These are phyloP conservation scores for Fusarium sp. DNA, from an alignment of 2,329 filamentous ascomycete genomes.

Conservation along the genomic window DNA sequence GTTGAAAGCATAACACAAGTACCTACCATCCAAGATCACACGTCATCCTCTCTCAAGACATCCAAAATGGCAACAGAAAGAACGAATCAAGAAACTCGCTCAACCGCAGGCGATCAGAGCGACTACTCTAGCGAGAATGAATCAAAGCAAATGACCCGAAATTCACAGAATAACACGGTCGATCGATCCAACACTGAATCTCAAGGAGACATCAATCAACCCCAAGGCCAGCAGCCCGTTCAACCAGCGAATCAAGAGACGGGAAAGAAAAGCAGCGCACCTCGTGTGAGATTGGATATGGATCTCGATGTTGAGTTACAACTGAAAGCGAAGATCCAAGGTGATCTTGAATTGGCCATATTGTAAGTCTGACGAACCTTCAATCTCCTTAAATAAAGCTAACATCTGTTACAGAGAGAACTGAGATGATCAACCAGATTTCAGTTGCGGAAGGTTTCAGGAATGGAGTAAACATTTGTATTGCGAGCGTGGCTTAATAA, in stretches of 20 bases:
- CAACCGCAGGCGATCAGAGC: background rate
- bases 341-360: conserved; percentile 13
- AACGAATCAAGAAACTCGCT: background rate
- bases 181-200: background rate
- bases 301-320: conserved; percentile 21
- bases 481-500: accelerated
- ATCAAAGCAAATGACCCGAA: background rate
- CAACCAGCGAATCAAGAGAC: background rate
- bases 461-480: background rate
- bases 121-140: background rate
- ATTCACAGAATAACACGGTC: background rate
- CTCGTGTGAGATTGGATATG: conserved; percentile 21
- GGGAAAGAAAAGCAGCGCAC: conserved; percentile 13
- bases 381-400: accelerated
- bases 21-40: accelerated
- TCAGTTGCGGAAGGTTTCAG: accelerated
- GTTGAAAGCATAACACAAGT: background rate
- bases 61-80: background rate
- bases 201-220: background rate
- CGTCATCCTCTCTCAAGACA: accelerated
- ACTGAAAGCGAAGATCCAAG: conserved; percentile 24
- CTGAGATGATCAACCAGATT: accelerated
- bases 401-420: background rate
- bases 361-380: background rate
- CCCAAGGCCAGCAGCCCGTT: background rate